Evolutionary conservation across 768 basidiomycete species (phyloP), one percentile per base, ranked within the genome.

Genomic region (Tylopilus plumbeoviolaceoides): DNA sequence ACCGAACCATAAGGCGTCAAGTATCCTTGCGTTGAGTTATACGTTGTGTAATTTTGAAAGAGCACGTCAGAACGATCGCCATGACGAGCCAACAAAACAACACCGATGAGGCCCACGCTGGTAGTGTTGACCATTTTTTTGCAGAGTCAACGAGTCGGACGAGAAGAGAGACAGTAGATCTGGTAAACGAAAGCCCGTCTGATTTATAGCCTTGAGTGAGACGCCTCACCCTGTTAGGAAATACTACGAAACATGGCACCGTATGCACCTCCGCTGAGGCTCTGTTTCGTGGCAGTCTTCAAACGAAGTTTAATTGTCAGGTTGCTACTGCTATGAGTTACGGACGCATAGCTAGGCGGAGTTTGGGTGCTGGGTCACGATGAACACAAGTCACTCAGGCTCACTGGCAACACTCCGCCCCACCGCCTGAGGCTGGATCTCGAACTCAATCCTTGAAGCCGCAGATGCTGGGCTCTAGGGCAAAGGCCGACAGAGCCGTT

Each of bases 1-100:
- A 85, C 86, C 73, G 85, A 83, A 53, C 88, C 87, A 56, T 88
- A 81, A 53, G 87, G 83, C 25, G 86, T 89, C 53, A 83, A 80
- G 72, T 83, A 80, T 14, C 85, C 80, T 61, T 78, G 75, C 15
- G 78, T 76, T 28, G 78, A 78, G 53, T 80, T 73, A 64, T 90
- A 89, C n/a, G 80, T 84, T 52, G 75, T 69, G 17, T 88, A 88
- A 66, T 89, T 80, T 64, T 91, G 89, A 71, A 78, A 82, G 62
- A 80, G 80, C 59, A 76, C 78, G 6, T 43, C 57, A 57, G 73
- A 71, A 55, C 88, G 83, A 68, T 89, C 89, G 42, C 89, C 89
- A 60, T 89, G 88, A 60, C 88, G 83, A 56, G 81, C 84, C 61
- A 91, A 73, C 63, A 89, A 72, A 57, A 90, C 79, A 55, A 85